These are phyloP conservation scores for Halteria grandinella DNA, from an alignment of 73 alveolate species.

Conservation along the genomic window DNA sequence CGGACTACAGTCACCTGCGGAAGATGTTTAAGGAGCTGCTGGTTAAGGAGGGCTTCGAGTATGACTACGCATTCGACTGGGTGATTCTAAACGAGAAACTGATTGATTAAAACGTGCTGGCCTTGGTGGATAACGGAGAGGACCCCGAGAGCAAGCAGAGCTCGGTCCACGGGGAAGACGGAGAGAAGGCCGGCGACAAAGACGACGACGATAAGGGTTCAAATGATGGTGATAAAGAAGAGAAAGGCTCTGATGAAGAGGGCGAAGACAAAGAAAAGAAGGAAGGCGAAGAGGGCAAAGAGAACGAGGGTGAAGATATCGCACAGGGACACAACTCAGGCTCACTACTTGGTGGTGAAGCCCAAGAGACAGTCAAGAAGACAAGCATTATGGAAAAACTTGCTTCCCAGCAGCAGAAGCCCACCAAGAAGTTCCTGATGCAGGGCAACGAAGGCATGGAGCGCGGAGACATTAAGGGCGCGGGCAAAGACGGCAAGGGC, in stretches of 20 bases:
- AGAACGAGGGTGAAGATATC: neutral
- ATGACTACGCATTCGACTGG: slow-evolving; percentile 77
- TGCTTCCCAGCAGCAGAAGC: slow-evolving; percentile 19
- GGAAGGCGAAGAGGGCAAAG: neutral
- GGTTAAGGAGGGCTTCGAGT: slow-evolving; percentile 63
- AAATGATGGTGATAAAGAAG: neutral
- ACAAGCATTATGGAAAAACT: slow-evolving; percentile 35
- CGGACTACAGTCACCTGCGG: slow-evolving; percentile 76
- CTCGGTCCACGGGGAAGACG: neutral
- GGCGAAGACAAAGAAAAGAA: slow-evolving; percentile 2
- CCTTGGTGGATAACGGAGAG: slow-evolving; percentile 31
- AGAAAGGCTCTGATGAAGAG: slow-evolving; percentile 9
- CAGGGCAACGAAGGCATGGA: slow-evolving; percentile 19
- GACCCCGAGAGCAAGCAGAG: slow-evolving; percentile 3
- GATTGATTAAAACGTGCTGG: neutral
- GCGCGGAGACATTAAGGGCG: neutral
- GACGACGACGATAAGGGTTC: neutral
- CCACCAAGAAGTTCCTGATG: slow-evolving; percentile 37
- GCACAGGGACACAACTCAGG: neutral
- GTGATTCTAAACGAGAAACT: slow-evolving; percentile 29
- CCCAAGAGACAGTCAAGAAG: slow-evolving; percentile 37
- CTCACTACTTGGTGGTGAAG: neutral
- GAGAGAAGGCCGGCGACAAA: neutral
- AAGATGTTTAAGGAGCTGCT: slow-evolving; percentile 72
- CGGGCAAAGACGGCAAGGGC: slow-evolving; percentile 19